Percentiles rank a stretch among this genome's conserved stretches.
phyloP scores from a whole-genome alignment of 345 rosid species.

The Lagerstroemia speciosa region DNA sequence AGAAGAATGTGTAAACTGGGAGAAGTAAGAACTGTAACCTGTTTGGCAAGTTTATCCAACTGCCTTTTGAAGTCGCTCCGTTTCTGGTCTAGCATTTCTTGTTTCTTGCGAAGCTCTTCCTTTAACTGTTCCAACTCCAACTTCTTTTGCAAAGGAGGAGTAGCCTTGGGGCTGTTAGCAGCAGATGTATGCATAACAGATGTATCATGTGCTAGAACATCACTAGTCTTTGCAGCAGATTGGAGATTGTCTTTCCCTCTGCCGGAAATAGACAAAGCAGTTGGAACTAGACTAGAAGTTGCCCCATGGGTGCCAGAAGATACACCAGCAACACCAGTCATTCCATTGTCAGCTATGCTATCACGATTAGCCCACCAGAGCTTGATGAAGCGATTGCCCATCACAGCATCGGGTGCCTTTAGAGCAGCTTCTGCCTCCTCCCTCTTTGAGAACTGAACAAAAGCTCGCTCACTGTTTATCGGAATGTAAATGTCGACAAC shows the following conservation, averaged over 20 bases:
- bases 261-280: slow-evolving; percentile 28
- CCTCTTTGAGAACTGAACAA: slow-evolving; percentile 86
- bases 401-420: slow-evolving; percentile 93
- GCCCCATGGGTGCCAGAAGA: slow-evolving; percentile 32
- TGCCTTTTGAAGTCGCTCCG: slow-evolving; percentile 65
- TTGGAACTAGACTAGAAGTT: slow-evolving; percentile 28
- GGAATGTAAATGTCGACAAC: slow-evolving; percentile 88
- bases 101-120: slow-evolving; percentile 85
- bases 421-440: slow-evolving; percentile 98
- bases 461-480: slow-evolving; percentile 67
- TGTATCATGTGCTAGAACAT: slow-evolving; percentile 28
- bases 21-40: not conserved
- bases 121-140: slow-evolving; percentile 72
- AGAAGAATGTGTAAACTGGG: not conserved
- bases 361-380: slow-evolving; percentile 99
- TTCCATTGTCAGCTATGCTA: slow-evolving; percentile 54
- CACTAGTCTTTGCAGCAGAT: slow-evolving; percentile 28
- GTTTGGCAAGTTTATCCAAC: slow-evolving; percentile 40
- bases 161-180: slow-evolving; percentile 45
- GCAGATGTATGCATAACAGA: slow-evolving; percentile 22
- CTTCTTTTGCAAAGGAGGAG: slow-evolving; percentile 61
- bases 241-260: slow-evolving; percentile 47
- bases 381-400: slow-evolving; percentile 98
- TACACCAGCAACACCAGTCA: slow-evolving; percentile 30
- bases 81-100: slow-evolving; percentile 82